phyloP scores from a whole-genome alignment of 2,329 filamentous ascomycete genomes.

The Ophioceras dolichostomum region DNA sequence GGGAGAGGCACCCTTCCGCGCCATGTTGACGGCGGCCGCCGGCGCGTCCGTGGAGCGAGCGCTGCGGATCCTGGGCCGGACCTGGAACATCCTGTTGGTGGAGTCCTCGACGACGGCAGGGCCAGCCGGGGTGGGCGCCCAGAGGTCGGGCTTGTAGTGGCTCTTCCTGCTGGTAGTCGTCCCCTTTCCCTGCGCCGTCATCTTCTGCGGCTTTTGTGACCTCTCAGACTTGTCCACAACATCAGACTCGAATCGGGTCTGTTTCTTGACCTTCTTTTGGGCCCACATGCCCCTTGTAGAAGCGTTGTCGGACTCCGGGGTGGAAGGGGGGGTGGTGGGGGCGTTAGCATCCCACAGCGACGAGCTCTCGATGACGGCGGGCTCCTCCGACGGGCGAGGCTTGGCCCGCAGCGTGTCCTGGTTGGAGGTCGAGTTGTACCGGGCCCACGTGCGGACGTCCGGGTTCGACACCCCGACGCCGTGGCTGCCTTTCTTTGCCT shows the following conservation, averaged over 20 bases:
- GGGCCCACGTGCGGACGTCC: slow-evolving; percentile 21
- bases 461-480: slow-evolving; percentile 17
- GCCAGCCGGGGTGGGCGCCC: not conserved
- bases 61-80: not conserved
- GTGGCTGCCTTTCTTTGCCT: not conserved
- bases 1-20: slow-evolving; percentile 13
- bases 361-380: slow-evolving; percentile 15
- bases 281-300: too few relatives aligned
- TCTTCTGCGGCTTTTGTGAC: too few relatives aligned
- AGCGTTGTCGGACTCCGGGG: too few relatives aligned
- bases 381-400: slow-evolving; percentile 15
- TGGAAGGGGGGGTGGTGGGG: too few relatives aligned
- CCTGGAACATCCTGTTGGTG: not conserved
- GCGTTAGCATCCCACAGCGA: slow-evolving; percentile 3
- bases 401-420: slow-evolving; percentile 15
- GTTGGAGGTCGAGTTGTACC: slow-evolving; percentile 18
- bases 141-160: too few relatives aligned
- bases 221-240: too few relatives aligned
- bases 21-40: slow-evolving; percentile 16
- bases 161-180: too few relatives aligned
- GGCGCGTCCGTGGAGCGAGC: slow-evolving; percentile 8
- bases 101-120: too few relatives aligned
- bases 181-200: too few relatives aligned
- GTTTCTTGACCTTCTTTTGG: too few relatives aligned
- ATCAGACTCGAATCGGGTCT: too few relatives aligned